These are phyloP conservation scores for Aspergillus campestris DNA, from an alignment of 495 filamentous ascomycete species.

Conservation along the genomic window DNA sequence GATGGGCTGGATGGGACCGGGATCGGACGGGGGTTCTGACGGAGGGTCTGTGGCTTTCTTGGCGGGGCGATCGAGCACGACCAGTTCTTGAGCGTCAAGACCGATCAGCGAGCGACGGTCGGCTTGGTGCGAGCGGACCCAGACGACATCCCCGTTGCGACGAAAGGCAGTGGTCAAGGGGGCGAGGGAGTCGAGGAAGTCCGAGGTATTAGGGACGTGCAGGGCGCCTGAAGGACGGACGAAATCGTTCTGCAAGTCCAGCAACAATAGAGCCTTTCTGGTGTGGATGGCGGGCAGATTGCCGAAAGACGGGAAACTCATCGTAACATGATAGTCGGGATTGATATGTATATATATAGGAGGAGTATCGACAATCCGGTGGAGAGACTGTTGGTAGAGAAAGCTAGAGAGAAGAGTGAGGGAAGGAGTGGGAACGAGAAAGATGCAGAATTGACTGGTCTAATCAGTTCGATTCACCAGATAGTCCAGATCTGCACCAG, in stretches of 20 bases:
- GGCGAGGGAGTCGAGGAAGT: slow-evolving; percentile 60
- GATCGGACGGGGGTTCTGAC: slow-evolving; percentile 15
- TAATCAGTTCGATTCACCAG: no score
- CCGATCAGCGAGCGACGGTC: slow-evolving; percentile 46
- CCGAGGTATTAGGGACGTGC: slow-evolving; percentile 52
- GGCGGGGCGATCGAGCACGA: slow-evolving; percentile 23
- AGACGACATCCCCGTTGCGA: slow-evolving; percentile 71
- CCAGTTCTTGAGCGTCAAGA: slow-evolving; percentile 30
- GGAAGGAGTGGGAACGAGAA: not conserved
- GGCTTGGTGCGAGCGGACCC: slow-evolving; percentile 74
- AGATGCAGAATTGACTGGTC: no score
- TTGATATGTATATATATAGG: not conserved
- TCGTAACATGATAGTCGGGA: slow-evolving; percentile 18
- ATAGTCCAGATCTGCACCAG: no score
- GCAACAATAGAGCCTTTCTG: slow-evolving; percentile 71
- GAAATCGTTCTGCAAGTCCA: slow-evolving; percentile 94
- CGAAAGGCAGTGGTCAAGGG: slow-evolving; percentile 67
- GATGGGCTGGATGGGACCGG: slow-evolving; percentile 12
- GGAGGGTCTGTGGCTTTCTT: slow-evolving; percentile 3
- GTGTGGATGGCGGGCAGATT: slow-evolving; percentile 51
- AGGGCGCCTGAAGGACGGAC: slow-evolving; percentile 60
- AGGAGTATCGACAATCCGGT: no score
- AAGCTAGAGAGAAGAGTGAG: not conserved
- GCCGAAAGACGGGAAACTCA: slow-evolving; percentile 32
- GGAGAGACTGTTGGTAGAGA: not conserved